Evolutionary conservation across 1,284 basidiomycete genomes (phyloP).

Genomic region (Heliocybe sulcata): DNA sequence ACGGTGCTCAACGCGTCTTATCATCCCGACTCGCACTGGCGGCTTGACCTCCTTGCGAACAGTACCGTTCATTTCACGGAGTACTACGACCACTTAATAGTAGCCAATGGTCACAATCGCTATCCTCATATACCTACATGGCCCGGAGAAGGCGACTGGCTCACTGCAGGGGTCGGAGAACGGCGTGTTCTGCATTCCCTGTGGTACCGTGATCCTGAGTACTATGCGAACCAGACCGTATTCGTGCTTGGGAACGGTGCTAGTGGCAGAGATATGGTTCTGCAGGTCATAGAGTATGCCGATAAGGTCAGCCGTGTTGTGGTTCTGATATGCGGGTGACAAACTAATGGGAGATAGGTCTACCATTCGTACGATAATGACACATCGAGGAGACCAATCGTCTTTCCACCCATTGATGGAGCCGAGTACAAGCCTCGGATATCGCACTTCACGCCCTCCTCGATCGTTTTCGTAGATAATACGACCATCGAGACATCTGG

Average conservation of each 20-base stretch:
- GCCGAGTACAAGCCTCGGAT: constrained; percentile 35
- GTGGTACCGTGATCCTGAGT: constrained; percentile 42
- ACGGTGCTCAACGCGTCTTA: constrained; percentile 29
- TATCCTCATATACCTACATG: constrained; percentile 39
- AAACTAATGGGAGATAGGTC: constrained; percentile 10
- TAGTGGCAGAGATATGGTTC: constrained; percentile 40
- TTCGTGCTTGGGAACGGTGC: constrained; percentile 45
- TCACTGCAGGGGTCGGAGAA: constrained; percentile 20
- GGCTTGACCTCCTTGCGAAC: constrained; percentile 20
- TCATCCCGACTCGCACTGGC: constrained; percentile 15
- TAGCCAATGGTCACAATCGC: constrained; percentile 48
- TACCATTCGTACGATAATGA: constrained; percentile 32
- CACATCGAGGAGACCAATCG: constrained; percentile 3
- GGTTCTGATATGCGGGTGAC: too few species aligned
- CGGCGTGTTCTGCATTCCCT: constrained; percentile 43
- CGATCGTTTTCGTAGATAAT: constrained; percentile 40
- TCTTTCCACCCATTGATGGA: constrained; percentile 8
- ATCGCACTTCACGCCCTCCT: constrained; percentile 35
- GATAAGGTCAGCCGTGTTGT: constrained; percentile 20
- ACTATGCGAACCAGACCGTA: constrained; percentile 33
- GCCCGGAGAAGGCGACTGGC: constrained; percentile 41
- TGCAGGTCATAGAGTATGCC: constrained; percentile 32
- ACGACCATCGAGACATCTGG: constrained; percentile 28
- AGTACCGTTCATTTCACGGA: constrained; percentile 8
- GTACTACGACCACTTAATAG: constrained; percentile 43